Conservation (phyloP, 2,329 filamentous ascomycete species). For the Fusarium redolens region DNA sequence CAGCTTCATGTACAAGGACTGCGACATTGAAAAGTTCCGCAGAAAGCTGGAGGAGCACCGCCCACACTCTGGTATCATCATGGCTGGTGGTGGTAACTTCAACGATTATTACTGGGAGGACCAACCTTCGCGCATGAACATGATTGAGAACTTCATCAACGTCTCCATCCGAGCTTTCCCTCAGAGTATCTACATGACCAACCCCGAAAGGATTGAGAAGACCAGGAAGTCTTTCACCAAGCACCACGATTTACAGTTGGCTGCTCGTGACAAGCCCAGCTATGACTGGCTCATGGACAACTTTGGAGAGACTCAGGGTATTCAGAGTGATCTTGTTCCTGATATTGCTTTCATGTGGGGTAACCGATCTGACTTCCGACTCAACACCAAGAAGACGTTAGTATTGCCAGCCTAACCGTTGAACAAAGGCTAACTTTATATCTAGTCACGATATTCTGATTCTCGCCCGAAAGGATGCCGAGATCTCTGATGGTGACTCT, state of each 20-base stretch:
- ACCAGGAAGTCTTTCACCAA: conserved; percentile 34
- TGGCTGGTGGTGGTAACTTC: conserved; percentile 45
- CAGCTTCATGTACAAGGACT: conserved; percentile 43
- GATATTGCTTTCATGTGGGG: conserved; percentile 47
- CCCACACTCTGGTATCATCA: conserved; percentile 45
- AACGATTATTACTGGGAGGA: conserved; percentile 47
- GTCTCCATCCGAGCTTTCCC: conserved; percentile 42
- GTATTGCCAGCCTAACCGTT: not conserved
- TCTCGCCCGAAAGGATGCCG: conserved; percentile 42
- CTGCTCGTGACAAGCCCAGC: conserved; percentile 43
- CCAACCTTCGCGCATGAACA: conserved; percentile 46
- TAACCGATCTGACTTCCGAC: conserved; percentile 41
- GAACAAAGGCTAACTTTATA: conserved; percentile 13
- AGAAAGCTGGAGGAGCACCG: conserved; percentile 40
- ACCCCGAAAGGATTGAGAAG: conserved; percentile 37
- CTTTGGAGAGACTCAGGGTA: conserved; percentile 35
- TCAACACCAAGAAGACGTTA: conserved; percentile 44
- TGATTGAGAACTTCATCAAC: conserved; percentile 41
- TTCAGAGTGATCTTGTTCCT: conserved; percentile 41
- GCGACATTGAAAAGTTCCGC: conserved; percentile 40
- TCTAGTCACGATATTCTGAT: conserved; percentile 42
- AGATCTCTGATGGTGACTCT: conserved; percentile 41
- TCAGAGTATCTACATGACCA: conserved; percentile 42
- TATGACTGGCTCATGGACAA: conserved; percentile 43
- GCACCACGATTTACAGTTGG: conserved; percentile 42